These are phyloP conservation scores for Guadua angustifolia DNA, from an alignment of 176 grass and related monocot species.

Conservation along the genomic window DNA sequence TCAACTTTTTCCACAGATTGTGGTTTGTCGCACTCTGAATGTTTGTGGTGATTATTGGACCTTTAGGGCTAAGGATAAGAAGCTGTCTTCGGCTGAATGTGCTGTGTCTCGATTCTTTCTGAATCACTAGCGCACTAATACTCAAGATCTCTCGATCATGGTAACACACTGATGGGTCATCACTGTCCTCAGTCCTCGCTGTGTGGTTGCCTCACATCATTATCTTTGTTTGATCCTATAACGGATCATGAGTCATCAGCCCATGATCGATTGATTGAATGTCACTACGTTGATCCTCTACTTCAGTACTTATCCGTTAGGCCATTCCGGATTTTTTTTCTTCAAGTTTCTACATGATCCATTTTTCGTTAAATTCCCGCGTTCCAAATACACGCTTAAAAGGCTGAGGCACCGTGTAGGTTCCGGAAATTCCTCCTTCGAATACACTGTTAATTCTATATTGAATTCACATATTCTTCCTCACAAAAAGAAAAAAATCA, in stretches of 20 bases:
- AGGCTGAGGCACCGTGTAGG: too few species aligned
- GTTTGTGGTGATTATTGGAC: not conserved
- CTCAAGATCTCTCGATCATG: not conserved
- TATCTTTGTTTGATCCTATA: conserved; percentile 3
- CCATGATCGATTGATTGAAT: not conserved
- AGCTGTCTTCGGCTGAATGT: not conserved
- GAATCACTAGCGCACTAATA: not conserved
- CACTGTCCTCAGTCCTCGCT: not conserved
- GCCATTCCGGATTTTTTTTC: too few species aligned
- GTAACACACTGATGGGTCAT: not conserved
- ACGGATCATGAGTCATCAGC: not conserved
- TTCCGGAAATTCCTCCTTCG: not conserved
- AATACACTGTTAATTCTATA: not conserved
- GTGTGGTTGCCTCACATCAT: not conserved
- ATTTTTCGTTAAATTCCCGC: too few species aligned
- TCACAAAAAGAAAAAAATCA: not conserved
- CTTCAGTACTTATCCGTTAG: not conserved
- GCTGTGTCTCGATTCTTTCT: not conserved
- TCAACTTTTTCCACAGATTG: not conserved
- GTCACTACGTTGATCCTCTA: not conserved
- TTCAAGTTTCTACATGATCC: too few species aligned
- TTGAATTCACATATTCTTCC: not conserved
- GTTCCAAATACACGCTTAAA: too few species aligned
- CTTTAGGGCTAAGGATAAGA: conserved; percentile 29
- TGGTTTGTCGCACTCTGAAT: not conserved